These are phyloP conservation scores for Serendipita sp. DNA, from an alignment of 768 basidiomycete species.

Conservation along the genomic window DNA sequence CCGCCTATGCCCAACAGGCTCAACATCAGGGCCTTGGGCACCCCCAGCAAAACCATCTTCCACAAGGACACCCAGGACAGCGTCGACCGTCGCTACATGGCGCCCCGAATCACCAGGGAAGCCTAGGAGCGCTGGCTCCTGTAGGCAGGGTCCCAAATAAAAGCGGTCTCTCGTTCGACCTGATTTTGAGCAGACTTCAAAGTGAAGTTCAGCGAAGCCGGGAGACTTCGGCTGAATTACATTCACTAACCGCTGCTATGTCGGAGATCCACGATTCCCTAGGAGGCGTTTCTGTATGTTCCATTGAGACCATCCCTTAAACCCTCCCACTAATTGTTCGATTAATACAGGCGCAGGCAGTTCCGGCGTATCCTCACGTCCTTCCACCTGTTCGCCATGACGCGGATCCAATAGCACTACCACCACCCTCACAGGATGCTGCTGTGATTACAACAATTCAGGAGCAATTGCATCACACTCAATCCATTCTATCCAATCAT, in stretches of 20 bases:
- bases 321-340: neutral
- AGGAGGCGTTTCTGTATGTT: constrained; percentile 60
- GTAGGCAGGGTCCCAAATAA: constrained; percentile 29
- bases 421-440: constrained; percentile 15
- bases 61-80: constrained; percentile 19
- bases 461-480: constrained; percentile 69
- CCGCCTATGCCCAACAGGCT: constrained; percentile 43
- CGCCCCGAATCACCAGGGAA: constrained; percentile 39
- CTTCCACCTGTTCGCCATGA: constrained; percentile 51
- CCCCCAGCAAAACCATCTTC: constrained; percentile 15
- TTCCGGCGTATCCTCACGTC: constrained; percentile 45
- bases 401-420: constrained; percentile 17
- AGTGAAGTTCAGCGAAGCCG: constrained; percentile 90
- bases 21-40: constrained; percentile 39
- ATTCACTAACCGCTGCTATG: constrained; percentile 61
- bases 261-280: constrained; percentile 85
- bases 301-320: neutral
- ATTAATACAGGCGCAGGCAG: constrained; percentile 34
- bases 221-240: constrained; percentile 79
- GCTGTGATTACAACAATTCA: constrained; percentile 31
- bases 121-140: constrained; percentile 58
- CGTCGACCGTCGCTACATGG: constrained; percentile 38
- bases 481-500: constrained; percentile 56
- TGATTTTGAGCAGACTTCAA: constrained; percentile 76
- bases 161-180: constrained; percentile 81